Percentiles rank a stretch among this genome's conserved stretches.
These are phyloP conservation scores for Sporisorium graminicola DNA, from an alignment of 1,284 basidiomycete genomes.

Conservation along the genomic window DNA sequence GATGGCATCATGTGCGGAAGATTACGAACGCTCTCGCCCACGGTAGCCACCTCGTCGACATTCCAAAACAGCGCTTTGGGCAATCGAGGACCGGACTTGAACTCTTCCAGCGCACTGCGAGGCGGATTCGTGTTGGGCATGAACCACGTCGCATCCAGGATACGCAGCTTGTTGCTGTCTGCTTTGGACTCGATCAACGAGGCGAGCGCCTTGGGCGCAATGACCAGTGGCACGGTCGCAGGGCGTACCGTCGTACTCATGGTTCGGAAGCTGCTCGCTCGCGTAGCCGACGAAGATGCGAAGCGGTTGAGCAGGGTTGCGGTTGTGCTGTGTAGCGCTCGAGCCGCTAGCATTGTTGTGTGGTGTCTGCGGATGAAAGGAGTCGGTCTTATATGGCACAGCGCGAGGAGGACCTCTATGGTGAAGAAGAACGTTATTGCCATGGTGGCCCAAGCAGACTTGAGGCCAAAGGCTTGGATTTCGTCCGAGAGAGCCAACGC, in stretches of 20 bases:
- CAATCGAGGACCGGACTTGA: slow-evolving; percentile 76
- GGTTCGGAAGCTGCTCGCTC: slow-evolving; percentile 7
- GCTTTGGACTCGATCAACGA: slow-evolving; percentile 28
- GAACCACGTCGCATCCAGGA: slow-evolving; percentile 82
- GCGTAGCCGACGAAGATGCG: background rate
- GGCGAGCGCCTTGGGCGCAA: slow-evolving; percentile 46
- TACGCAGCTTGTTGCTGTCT: slow-evolving; percentile 33
- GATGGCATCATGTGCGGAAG: slow-evolving; percentile 95
- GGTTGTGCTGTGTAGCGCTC: background rate
- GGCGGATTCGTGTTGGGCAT: slow-evolving; percentile 81
- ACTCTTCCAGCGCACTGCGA: slow-evolving; percentile 78
- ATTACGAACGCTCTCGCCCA: slow-evolving; percentile 53
- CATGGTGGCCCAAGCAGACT: background rate
- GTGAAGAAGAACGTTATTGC: background rate
- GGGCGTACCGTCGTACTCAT: slow-evolving; percentile 42
- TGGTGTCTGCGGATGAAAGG: background rate
- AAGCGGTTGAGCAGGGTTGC: slow-evolving; percentile 7
- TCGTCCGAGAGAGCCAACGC: background rate
- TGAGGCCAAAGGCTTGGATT: background rate
- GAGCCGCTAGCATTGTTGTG: slow-evolving; percentile 19
- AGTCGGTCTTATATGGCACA: background rate
- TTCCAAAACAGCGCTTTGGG: slow-evolving; percentile 83
- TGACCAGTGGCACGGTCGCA: slow-evolving; percentile 43
- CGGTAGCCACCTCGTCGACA: slow-evolving; percentile 77
- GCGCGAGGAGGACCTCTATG: background rate